Evolutionary conservation across 768 basidiomycete genomes (phyloP), one percentile per base, ranked within the genome.

Genomic region (Lactarius quietus): DNA sequence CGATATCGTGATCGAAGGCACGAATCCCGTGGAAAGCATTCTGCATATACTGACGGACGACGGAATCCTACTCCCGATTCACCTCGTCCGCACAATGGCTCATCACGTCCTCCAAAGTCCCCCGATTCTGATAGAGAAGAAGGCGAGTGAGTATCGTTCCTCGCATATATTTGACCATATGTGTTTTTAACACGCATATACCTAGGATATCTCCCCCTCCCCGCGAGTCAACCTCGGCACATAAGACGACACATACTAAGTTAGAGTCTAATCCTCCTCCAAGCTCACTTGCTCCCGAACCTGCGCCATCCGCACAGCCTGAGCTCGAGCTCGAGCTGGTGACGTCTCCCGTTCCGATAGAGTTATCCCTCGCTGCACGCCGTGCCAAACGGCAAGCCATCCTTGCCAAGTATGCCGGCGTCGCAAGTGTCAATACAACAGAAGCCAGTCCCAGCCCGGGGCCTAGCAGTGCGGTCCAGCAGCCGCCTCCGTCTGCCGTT

Each of bases 121-220:
- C 66, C 62, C 7, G 83, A 83, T 59, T 84, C 85, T 15, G 91
- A 92, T 69, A 88, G 77, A 74, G 91, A 94, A 79, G 94, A 95
- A 82, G 93, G 91, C 81, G 94, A 96, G 93, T 95, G 78, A 90
- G 94, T 94, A 71, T 80, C 75, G 28, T 43, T 52, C 12, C 28
- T 55, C 67, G 59, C 62, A 57, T 68, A 45, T 41, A 9, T 53
- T 23, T 63, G 18, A 59, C 63, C 63, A 68, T 57, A 36, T 59
- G 54, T 58, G 43, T 67, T 1, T 36, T 61, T 71, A 54, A 70
- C 52, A 31, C 64, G 45, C 38, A 63, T 48, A 64, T 23, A 39
- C 41, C 29, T 65, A 92, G 90, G 74, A 88, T 90, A 69, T 92
- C 89, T 8, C 72, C 77, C 59, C 68, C 76, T 10, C 45, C 65